Base-by-base conservation (phyloP, 768 basidiomycete genomes). In the Rhodotorula graminis region DNA sequence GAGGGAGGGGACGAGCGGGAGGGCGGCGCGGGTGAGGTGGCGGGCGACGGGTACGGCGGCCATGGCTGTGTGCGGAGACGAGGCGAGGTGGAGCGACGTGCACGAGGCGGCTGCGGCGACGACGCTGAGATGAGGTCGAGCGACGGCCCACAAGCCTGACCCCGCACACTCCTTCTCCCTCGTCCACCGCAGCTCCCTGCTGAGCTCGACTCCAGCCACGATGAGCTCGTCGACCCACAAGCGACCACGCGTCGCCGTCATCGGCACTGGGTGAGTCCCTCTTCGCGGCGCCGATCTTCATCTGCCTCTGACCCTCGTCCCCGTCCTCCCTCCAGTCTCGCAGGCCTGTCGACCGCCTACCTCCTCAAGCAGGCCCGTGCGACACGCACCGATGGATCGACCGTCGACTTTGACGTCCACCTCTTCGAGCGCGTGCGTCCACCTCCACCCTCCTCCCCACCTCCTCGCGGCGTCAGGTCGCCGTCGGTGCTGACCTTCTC, bases 261-360 rank as follows among this genome's bases (percentile, higher is more conserved):
- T 58, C 46, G 33, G 42, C 58, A 56, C 58, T 29, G 31, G 29
- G 27, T 31, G 47, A 18, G 46, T 25, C 33, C 29, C 57, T 55
- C 50, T 2, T 14, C 23, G 27, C 50, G 19, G 3, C 21, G 19
- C 11, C 21, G 47, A 49, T 25, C 10, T n/a, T 52, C 49, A 27
- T 44, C 42, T 31, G 44, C 44, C 53, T 27, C 44, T 46, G 44
- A 9, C 37, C 27, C 49, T 10, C 11, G 8, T 1, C 50, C 7
- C n/a, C 9, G 5, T n/a, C 33, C 16, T 58, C 52, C 27, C 31
- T 16, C 29, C 70, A 75, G 74, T 31, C 84, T 92, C 11, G 88
- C 90, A 33, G 89, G 89, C 9, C 83, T 91, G 37, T 88, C 89
- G 0, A 84, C 88, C 37, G 88, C 88, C 5, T 85, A 89, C 78